phyloP scores from a whole-genome alignment of 371 early-diverging fungal genomes.

The Parasitella parasitica region DNA sequence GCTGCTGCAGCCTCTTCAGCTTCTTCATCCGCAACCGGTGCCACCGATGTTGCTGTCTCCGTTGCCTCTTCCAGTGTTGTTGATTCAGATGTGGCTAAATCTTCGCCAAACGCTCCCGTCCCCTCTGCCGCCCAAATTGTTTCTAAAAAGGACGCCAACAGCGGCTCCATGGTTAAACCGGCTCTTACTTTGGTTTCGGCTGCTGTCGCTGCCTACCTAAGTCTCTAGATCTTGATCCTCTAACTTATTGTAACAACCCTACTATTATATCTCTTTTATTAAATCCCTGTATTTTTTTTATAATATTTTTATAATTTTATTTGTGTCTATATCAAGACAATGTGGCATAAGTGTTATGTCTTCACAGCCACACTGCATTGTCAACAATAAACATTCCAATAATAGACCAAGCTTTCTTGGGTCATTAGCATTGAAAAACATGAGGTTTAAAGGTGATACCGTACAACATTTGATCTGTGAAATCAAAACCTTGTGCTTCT shows the following conservation, averaged over 20 bases:
- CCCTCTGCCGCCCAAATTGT: slow-evolving; percentile 7
- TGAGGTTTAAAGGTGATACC: neutral
- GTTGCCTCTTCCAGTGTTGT: neutral
- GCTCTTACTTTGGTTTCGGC: slow-evolving; percentile 17
- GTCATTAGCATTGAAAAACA: neutral
- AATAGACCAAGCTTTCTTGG: neutral
- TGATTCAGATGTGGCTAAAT: neutral
- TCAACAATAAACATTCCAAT: neutral
- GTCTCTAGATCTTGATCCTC: neutral
- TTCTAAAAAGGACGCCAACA: neutral
- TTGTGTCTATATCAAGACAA: neutral
- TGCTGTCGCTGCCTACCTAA: slow-evolving; percentile 18
- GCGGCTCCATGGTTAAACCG: slow-evolving; percentile 15
- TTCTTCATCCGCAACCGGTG: neutral
- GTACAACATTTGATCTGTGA: neutral
- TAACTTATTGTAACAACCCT: neutral
- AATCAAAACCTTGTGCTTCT: neutral
- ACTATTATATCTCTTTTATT: neutral
- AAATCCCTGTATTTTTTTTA: neutral
- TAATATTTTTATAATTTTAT: neutral
- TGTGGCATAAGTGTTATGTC: neutral
- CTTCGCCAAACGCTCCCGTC: neutral
- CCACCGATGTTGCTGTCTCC: neutral
- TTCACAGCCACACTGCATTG: neutral
- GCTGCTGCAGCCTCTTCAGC: neutral